Evolutionary conservation across 2,329 filamentous ascomycete genomes (phyloP).

Genomic region (Talaromyces sp.): DNA sequence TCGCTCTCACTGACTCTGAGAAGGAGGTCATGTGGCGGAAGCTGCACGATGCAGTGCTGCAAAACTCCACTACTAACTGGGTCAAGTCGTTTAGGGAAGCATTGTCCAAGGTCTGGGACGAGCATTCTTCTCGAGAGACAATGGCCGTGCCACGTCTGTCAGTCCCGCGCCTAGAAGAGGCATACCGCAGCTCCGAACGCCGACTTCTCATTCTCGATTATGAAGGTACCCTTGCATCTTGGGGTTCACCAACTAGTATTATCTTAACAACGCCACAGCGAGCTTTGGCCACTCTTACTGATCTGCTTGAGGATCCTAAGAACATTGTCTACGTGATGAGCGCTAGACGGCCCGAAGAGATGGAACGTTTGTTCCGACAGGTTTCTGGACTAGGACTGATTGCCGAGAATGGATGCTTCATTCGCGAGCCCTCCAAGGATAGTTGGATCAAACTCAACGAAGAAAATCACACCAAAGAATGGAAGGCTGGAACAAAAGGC

Average conservation of each 20-base stretch:
- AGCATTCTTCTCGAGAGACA: constrained; percentile 81
- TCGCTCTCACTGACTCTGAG: constrained; percentile 76
- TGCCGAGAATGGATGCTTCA: constrained; percentile 90
- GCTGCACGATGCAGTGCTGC: constrained; percentile 70
- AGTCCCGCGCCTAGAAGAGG: constrained; percentile 60
- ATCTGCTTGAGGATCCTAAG: constrained; percentile 72
- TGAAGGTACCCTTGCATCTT: constrained; percentile 86
- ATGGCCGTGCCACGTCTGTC: constrained; percentile 84
- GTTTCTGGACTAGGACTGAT: constrained; percentile 84
- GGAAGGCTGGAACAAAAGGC: constrained; percentile 79
- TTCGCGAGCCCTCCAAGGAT: constrained; percentile 67
- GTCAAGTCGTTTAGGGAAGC: constrained; percentile 70
- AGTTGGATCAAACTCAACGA: constrained; percentile 80
- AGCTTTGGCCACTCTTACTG: constrained; percentile 77
- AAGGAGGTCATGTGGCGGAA: constrained; percentile 72
- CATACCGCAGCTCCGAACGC: constrained; percentile 65
- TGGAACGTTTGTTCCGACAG: constrained; percentile 79
- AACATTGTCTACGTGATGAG: constrained; percentile 96
- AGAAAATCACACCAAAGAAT: constrained; percentile 65
- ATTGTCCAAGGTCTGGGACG: constrained; percentile 73
- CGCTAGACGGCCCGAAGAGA: constrained; percentile 78
- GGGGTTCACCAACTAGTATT: constrained; percentile 79
- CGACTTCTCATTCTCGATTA: constrained; percentile 90
- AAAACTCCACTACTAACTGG: constrained; percentile 85
- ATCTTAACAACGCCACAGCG: constrained; percentile 84